A percentile compares a stretch with the other conserved stretches of the same genome.
Evolutionary conservation across 2,329 filamentous ascomycete genomes (phyloP).

Genomic region (Paradendryphiella salina): DNA sequence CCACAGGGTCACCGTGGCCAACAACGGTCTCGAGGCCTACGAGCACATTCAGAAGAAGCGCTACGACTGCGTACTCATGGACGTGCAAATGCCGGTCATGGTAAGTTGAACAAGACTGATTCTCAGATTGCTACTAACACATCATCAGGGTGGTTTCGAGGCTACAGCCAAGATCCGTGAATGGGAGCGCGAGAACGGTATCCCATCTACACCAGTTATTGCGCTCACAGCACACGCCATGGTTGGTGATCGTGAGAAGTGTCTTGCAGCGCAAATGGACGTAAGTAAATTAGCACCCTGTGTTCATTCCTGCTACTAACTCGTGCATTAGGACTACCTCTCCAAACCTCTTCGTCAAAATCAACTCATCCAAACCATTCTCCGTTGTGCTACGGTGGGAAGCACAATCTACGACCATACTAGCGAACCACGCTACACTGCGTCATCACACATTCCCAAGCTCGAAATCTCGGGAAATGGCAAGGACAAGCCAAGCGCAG

Average conservation of each 20-base stretch:
- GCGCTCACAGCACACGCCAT: conserved; percentile 97
- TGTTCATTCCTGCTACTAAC: conserved; percentile 16
- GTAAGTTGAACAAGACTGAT: conserved; percentile 53
- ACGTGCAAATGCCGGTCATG: conserved; percentile 99
- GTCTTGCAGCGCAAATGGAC: conserved; percentile 98
- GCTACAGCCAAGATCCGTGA: conserved; percentile 95
- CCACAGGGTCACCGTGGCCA: conserved; percentile 87
- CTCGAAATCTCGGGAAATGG: conserved; percentile 6
- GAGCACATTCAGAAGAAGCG: conserved; percentile 89
- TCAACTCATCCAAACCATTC: conserved; percentile 94
- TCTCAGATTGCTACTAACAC: conserved; percentile 44
- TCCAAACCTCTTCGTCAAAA: conserved; percentile 97
- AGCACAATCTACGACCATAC: conserved; percentile 75
- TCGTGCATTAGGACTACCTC: conserved; percentile 70
- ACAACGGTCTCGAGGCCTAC: conserved; percentile 91
- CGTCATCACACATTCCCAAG: conserved; percentile 11
- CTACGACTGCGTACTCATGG: conserved; percentile 98
- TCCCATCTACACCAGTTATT: conserved; percentile 89
- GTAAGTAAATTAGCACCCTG: conserved; percentile 27
- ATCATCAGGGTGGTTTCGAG: conserved; percentile 81
- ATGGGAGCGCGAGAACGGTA: conserved; percentile 80
- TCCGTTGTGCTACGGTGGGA: conserved; percentile 93
- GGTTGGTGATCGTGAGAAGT: conserved; percentile 97
- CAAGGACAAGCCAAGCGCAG: conserved; percentile 3
- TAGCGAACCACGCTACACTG: conserved; percentile 10